phyloP scores from a whole-genome alignment of 192 early-diverging fungal species.

The Spizellomyces punctatus region DNA sequence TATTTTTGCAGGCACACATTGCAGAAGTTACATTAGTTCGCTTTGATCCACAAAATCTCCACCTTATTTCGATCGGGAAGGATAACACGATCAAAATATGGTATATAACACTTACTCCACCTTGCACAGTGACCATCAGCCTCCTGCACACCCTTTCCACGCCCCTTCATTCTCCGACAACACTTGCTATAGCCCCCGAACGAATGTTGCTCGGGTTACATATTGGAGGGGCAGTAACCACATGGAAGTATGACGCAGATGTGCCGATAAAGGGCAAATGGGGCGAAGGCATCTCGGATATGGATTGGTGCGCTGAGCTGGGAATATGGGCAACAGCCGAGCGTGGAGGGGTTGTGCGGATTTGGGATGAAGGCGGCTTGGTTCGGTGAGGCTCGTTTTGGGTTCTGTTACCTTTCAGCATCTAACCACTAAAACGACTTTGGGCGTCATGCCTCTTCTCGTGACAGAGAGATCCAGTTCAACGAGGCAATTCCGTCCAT shows the following conservation, averaged over 20 bases:
- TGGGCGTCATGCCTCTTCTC: not conserved
- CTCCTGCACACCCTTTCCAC: not conserved
- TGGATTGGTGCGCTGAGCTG: constrained; percentile 24
- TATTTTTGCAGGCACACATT: constrained; percentile 39
- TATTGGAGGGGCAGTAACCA: not conserved
- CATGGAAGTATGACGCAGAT: constrained; percentile 9
- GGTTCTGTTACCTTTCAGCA: constrained; percentile 1
- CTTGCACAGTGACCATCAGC: not conserved
- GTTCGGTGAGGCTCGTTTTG: constrained; percentile 20
- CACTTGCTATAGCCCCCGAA: not conserved
- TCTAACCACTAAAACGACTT: not conserved
- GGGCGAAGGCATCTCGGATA: constrained; percentile 23
- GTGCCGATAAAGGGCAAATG: constrained; percentile 28
- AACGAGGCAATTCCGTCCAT: constrained; percentile 44
- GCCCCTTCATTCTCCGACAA: not conserved
- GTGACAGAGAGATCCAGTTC: constrained; percentile 56
- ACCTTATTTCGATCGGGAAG: constrained; percentile 25
- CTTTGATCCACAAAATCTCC: constrained; percentile 32
- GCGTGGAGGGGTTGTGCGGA: constrained; percentile 45
- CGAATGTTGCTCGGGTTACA: not conserved
- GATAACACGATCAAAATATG: constrained; percentile 46
- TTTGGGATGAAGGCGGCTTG: constrained; percentile 48
- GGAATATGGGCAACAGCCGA: constrained; percentile 41
- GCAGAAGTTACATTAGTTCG: constrained; percentile 27
- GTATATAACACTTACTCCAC: constrained; percentile 24